phyloP scores from a whole-genome alignment of 345 rosid genomes.

The Murraya paniculata region DNA sequence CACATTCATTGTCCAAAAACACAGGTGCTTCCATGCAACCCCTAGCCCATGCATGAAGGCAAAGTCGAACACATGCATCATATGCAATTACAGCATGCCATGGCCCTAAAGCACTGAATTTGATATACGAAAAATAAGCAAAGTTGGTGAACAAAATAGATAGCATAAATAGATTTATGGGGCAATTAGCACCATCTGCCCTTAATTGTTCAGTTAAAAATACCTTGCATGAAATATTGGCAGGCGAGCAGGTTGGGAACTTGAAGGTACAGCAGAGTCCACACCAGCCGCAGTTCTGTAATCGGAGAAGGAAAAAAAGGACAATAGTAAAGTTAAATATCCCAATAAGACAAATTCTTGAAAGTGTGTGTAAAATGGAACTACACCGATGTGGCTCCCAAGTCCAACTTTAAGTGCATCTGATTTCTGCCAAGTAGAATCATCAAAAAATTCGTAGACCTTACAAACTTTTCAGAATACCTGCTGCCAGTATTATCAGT shows the following conservation, averaged over 20 bases:
- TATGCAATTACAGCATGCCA: constrained; percentile 97
- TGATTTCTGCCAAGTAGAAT: constrained; percentile 1
- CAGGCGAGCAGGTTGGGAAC: constrained; percentile 61
- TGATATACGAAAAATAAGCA: constrained; percentile 12
- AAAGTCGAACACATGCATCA: constrained; percentile 95
- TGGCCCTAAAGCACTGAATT: constrained; percentile 81
- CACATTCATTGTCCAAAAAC: constrained; percentile 93
- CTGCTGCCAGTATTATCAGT: constrained; percentile 38
- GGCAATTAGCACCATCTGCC: constrained; percentile 3
- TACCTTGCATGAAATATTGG: constrained; percentile 97
- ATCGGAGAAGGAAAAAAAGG: constrained; percentile 12
- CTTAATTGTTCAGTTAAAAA: background rate
- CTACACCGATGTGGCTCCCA: background rate
- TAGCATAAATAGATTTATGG: background rate
- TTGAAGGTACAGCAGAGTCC: constrained; percentile 54
- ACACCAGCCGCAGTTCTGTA: constrained; percentile 47
- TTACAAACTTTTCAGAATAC: constrained; percentile 44
- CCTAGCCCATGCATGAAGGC: constrained; percentile 99
- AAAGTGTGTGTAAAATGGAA: background rate
- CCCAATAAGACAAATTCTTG: background rate
- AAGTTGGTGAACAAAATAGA: constrained; percentile 11
- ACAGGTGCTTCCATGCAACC: constrained; percentile 98
- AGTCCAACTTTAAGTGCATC: background rate
- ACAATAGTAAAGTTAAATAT: background rate
- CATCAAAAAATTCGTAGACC: constrained; percentile 35